phyloP scores from a whole-genome alignment of 192 early-diverging fungal species.

The Allomyces macrogynus region DNA sequence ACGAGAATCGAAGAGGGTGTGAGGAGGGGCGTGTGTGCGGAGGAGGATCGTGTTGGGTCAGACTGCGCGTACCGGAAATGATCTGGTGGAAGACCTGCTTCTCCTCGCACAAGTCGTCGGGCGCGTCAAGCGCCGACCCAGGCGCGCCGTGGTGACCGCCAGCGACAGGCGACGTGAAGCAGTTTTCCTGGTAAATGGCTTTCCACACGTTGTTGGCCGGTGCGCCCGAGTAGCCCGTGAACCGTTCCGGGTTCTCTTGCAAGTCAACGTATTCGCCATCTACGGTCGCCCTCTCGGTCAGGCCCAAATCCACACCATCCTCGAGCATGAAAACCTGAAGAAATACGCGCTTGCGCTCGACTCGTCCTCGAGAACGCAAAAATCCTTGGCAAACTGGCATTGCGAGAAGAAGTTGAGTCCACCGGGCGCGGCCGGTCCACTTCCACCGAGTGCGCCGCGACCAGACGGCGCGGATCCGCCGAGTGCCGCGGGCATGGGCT shows the following conservation, averaged over 20 bases:
- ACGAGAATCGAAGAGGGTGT: constrained; percentile 8
- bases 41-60: neutral
- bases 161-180: constrained; percentile 43
- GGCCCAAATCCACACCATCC: neutral
- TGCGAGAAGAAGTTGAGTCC: neutral
- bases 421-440: neutral
- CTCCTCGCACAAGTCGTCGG: constrained; percentile 44
- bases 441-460: neutral
- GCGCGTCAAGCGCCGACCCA: neutral
- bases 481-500: too few species aligned
- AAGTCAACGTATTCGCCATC: constrained; percentile 79
- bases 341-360: constrained; percentile 10
- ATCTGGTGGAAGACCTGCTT: constrained; percentile 62
- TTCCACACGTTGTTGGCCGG: constrained; percentile 78
- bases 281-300: neutral
- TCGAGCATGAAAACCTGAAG: constrained; percentile 5
- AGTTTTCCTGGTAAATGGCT: constrained; percentile 95
- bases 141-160: constrained; percentile 3
- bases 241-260: constrained; percentile 81
- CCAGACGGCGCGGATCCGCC: too few species aligned
- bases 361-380: constrained; percentile 75
- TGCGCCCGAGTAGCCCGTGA: constrained; percentile 84
- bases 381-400: constrained; percentile 33
- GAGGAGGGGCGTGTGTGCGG: constrained; percentile 5
- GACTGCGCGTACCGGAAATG: constrained; percentile 26